Base-by-base conservation (phyloP, 1,139 yeast genomes). In the Spathaspora sp. region DNA sequence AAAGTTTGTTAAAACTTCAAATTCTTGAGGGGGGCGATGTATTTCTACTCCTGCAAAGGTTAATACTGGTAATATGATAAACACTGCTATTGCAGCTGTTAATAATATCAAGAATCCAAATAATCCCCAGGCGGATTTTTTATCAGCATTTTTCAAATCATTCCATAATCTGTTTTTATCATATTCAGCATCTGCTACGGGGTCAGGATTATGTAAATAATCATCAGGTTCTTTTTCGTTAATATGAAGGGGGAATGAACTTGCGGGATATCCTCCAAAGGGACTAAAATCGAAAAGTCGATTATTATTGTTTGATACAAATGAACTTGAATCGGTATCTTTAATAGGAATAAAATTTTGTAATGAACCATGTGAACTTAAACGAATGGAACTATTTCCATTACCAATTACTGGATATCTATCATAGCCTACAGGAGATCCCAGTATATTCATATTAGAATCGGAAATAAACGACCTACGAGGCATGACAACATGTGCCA, bases 181-280 rank as follows among this genome's bases (percentile, higher is more conserved):
- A 57, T 84, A 80, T 50, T 82, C 78, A 23, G 95, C 96, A 64
- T 90, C 97, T 40, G 81, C 83, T 37, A 89, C 85, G 8, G 96
- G 96, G 62, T 90, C 96, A 1, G 97, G 97, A 64, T 90, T 90
- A 66, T 90, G 97, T 53, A 91, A 64, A 60, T 89, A 89, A 63
- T 90, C 97, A 67, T 90, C 97, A 2, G 89, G 85, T 65, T 90
- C 97, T 64, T 88, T 88, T 58, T 90, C 97, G 49, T 90, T 96
- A 52, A 90, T 82, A 56, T 81, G 84, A 45, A 90, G 70, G 0
- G 97, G 97, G 69, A 91, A 90, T 2, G 89, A 82, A 7, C 89
- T 76, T 6, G 96, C 95, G 1, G 97, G 97, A 64, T 89, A 90
- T 11, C 97, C 97, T 45, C 97, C 97, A 70, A 90, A 91, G 3